Base-by-base conservation (phyloP, 495 filamentous ascomycete species). In the Podospora comata region DNA sequence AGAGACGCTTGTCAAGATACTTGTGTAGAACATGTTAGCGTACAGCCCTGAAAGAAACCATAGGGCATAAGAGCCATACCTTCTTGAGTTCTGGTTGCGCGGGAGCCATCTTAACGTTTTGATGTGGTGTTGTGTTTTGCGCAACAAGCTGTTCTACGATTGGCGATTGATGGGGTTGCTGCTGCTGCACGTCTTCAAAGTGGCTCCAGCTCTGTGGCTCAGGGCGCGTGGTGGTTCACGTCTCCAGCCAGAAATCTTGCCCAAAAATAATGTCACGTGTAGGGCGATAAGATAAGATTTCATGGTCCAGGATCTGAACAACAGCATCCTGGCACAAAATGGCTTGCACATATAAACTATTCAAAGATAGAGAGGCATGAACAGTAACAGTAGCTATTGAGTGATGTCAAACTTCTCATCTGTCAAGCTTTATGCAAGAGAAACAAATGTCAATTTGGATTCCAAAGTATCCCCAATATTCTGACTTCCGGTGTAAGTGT, bases 1-100 rank as follows among this genome's bases (percentile, higher is more conserved):
- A 97, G 76, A 99, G 86, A 79, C 96, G 88, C 86, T 99, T 99
- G 85, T 98, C 95, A 83, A 99, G 93, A 82, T 99, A 99, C 95
- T 99, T 78, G 70, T 67, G 39, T 9, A 59, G 26, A 44, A 23
- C 23, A 18, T 30, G 28, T 18, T 26, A 65, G 30, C 53, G 30
- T 28, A 26, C 30, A 67, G 28, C 26, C 53, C 39, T 26, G 7
- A 5, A 61, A 6, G 9, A 61, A 20, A 16, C 20, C 11, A 4
- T 26, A 59, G 56, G 44, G 9, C 4, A 57, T 11, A 34, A 16
- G 16, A 18, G 61, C 67, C 81, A 59, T 78, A 94, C 95, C 88
- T 97, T 98, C 82, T 99, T 98, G 69, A 99, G 88, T 80, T 99
- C 96, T 69, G 95, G 96, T 82, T 97, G 94, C 78, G 95, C 93